Conservation (phyloP, 2,329 filamentous ascomycete species). For the Trichoderma citrinoviride region DNA sequence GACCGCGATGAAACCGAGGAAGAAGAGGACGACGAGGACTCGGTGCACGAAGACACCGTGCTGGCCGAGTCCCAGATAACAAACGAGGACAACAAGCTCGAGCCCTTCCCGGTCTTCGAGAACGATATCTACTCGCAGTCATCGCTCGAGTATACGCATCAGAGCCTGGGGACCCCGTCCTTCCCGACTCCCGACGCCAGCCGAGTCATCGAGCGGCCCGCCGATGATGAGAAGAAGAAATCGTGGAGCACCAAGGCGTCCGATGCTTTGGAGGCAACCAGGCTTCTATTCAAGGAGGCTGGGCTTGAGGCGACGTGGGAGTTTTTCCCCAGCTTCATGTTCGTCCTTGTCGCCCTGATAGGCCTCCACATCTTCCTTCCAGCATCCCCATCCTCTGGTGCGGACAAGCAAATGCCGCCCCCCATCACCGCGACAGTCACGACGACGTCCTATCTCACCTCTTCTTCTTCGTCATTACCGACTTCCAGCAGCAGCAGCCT, state of each 20-base stretch:
- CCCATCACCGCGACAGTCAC: conserved; percentile 28
- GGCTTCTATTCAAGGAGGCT: conserved; percentile 22
- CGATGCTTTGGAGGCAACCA: conserved; percentile 21
- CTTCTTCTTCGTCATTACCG: conserved; percentile 16
- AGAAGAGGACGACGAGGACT: conserved; percentile 20
- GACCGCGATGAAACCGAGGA: conserved; percentile 20
- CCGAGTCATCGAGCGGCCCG: conserved; percentile 28
- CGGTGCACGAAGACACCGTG: conserved; percentile 19
- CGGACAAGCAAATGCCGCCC: conserved; percentile 12
- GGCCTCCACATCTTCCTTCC: conserved; percentile 32
- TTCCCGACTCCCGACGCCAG: conserved; percentile 38
- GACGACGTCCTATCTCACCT: conserved; percentile 22
- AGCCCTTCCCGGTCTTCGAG: conserved; percentile 36
- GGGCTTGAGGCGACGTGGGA: conserved; percentile 25
- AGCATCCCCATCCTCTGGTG: conserved; percentile 16
- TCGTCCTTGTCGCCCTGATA: conserved; percentile 27
- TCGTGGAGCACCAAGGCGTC: conserved; percentile 24
- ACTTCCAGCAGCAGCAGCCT: conserved; percentile 21
- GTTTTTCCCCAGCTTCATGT: conserved; percentile 29
- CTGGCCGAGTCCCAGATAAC: conserved; percentile 16
- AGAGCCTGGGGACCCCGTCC: conserved; percentile 46
- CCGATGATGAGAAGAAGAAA: conserved; percentile 20
- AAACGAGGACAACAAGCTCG: conserved; percentile 21
- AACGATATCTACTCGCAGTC: conserved; percentile 40
- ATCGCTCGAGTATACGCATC: conserved; percentile 50